Evolutionary conservation across 257 asterid species (phyloP).

Genomic region (Dorcoceras hygrometricum): DNA sequence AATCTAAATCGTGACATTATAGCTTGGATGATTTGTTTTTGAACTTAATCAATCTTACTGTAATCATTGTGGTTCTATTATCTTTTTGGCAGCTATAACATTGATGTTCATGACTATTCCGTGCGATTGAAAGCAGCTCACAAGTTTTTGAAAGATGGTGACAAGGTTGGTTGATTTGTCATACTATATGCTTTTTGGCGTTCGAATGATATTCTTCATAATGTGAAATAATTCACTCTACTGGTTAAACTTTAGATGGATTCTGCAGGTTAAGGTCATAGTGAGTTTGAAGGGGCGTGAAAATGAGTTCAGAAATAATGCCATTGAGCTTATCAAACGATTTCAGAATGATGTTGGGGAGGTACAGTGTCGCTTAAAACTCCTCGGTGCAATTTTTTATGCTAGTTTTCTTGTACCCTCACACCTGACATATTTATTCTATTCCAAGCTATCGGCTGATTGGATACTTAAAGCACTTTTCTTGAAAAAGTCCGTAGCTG

Average conservation of each 20-base stretch:
- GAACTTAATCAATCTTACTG: too few relatives aligned
- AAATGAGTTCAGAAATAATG: constrained; percentile 80
- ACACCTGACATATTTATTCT: too few relatives aligned
- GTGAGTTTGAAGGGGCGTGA: constrained; percentile 94
- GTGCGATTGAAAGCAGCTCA: constrained; percentile 94
- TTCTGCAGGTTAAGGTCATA: constrained; percentile 79
- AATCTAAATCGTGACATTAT: background rate
- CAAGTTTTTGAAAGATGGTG: constrained; percentile 85
- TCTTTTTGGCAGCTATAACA: constrained; percentile 70
- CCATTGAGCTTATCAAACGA: constrained; percentile 79
- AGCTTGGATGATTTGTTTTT: background rate
- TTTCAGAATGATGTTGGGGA: constrained; percentile 87
- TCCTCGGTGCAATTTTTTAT: too few relatives aligned
- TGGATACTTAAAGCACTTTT: too few relatives aligned
- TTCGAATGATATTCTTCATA: constrained; percentile 13
- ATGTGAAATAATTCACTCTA: too few relatives aligned
- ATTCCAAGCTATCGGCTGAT: too few relatives aligned
- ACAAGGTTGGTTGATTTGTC: constrained; percentile 59
- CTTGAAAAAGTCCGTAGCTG: too few relatives aligned
- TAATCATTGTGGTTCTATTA: constrained; percentile 15
- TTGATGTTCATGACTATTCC: constrained; percentile 88
- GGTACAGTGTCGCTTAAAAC: constrained; percentile 34
- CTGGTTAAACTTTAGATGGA: constrained; percentile 13
- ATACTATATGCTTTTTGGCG: background rate
- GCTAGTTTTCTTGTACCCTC: too few relatives aligned